Evolutionary conservation across 495 filamentous ascomycete genomes (phyloP).

Genomic region (Neurospora pannonica): DNA sequence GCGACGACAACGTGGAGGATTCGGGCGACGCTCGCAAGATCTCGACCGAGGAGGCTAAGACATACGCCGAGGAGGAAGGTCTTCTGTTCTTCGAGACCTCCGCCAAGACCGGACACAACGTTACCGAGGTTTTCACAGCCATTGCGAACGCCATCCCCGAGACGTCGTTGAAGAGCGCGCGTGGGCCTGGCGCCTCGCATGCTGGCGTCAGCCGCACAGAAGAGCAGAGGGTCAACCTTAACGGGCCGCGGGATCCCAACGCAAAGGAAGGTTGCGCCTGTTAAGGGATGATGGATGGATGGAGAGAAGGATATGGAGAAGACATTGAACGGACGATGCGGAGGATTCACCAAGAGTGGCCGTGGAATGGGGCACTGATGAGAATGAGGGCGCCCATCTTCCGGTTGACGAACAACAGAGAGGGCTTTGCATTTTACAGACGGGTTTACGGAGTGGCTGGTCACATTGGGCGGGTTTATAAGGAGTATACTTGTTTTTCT

Average conservation of each 20-base stretch:
- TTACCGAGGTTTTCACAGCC: constrained; percentile 93
- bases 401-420: neutral
- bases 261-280: constrained; percentile 93
- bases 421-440: neutral
- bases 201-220: constrained; percentile 45
- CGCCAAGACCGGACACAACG: constrained; percentile 90
- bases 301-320: neutral
- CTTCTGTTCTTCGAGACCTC: constrained; percentile 96
- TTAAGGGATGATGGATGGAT: constrained; percentile 25
- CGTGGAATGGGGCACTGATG: neutral
- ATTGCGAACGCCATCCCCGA: constrained; percentile 97
- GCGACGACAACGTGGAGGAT: constrained; percentile 36
- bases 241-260: constrained; percentile 45
- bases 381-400: neutral
- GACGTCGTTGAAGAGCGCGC: constrained; percentile 81
- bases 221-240: constrained; percentile 63
- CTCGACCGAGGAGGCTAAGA: constrained; percentile 74
- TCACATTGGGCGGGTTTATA: constrained; percentile 7
- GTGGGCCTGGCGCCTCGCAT: constrained; percentile 53
- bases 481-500: constrained; percentile 9
- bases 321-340: neutral
- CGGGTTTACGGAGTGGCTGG: neutral
- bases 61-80: constrained; percentile 89
- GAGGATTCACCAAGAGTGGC: neutral
- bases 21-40: constrained; percentile 80